Conservation (phyloP, 148 eudicot genomes). For the Arbutus unedo region DNA sequence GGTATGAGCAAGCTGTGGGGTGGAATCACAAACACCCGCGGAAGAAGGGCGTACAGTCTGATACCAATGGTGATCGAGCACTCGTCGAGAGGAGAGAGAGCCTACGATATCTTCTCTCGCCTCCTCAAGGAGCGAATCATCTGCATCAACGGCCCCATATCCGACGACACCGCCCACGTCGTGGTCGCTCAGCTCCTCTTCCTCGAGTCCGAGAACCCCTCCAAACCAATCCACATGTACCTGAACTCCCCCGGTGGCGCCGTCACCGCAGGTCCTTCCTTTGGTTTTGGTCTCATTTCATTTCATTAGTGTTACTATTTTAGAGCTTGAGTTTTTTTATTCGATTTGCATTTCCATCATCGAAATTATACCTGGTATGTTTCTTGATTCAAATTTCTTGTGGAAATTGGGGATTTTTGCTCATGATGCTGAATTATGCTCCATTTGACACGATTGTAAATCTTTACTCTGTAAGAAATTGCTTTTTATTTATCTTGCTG, state of each 20-base stretch:
- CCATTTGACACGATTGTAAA: background rate
- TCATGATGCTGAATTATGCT: background rate
- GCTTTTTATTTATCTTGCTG: background rate
- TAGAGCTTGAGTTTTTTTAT: background rate
- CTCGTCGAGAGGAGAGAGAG: conserved; percentile 87
- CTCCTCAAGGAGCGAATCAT: conserved; percentile 86
- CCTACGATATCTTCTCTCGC: conserved; percentile 95
- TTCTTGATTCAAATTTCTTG: background rate
- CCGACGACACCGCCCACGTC: conserved; percentile 89
- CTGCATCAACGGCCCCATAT: conserved; percentile 86
- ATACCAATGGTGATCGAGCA: conserved; percentile 98
- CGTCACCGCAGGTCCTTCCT: conserved; percentile 75
- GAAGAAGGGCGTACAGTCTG: conserved; percentile 44
- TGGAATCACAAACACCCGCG: background rate
- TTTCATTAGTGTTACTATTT: background rate
- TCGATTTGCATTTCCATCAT: background rate
- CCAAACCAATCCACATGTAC: conserved; percentile 90
- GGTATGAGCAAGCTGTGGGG: background rate
- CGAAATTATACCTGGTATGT: background rate
- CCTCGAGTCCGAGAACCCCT: conserved; percentile 92
- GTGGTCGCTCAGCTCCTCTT: conserved; percentile 93
- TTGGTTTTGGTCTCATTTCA: conserved; percentile 1
- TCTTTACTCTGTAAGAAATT: background rate
- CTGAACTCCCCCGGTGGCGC: conserved; percentile 99
- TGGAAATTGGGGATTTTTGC: background rate